A percentile compares a stretch with the other conserved stretches of the same genome.
Conservation (phyloP, 192 early-diverging fungal species). For the Oehlia diaphana region DNA sequence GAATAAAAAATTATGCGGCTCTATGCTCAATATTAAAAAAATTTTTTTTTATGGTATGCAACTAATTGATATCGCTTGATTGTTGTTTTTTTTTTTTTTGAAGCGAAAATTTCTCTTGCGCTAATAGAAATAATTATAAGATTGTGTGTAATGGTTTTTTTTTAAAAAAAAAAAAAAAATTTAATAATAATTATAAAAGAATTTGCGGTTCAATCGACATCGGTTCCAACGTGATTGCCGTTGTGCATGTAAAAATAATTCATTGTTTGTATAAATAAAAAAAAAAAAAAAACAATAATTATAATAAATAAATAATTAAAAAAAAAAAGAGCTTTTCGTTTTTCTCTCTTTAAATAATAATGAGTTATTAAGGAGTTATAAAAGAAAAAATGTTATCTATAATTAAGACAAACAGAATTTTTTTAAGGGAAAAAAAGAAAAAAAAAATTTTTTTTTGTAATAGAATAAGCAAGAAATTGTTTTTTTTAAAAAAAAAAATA, state of each 20-base stretch:
- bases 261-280: neutral
- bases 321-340: neutral
- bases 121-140: too few relatives aligned
- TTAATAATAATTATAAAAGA: neutral
- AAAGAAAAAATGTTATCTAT: neutral
- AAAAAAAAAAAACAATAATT: neutral
- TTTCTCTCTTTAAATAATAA: neutral
- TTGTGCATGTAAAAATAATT: slow-evolving; percentile 19
- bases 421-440: too few relatives aligned
- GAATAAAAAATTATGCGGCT: neutral
- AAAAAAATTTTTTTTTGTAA: too few relatives aligned
- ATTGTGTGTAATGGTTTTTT: neutral
- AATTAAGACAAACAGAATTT: too few relatives aligned
- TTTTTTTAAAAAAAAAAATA: too few relatives aligned
- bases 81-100: too few relatives aligned
- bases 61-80: neutral
- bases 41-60: neutral
- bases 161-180: neutral
- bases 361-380: neutral
- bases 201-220: slow-evolving; percentile 14
- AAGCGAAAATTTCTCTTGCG: too few relatives aligned
- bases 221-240: slow-evolving; percentile 17
- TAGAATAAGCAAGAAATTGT: too few relatives aligned
- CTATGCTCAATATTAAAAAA: neutral
- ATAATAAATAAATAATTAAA: neutral